phyloP scores from a whole-genome alignment of 345 rosid species.

The Cardamine chenopodiifolia region DNA sequence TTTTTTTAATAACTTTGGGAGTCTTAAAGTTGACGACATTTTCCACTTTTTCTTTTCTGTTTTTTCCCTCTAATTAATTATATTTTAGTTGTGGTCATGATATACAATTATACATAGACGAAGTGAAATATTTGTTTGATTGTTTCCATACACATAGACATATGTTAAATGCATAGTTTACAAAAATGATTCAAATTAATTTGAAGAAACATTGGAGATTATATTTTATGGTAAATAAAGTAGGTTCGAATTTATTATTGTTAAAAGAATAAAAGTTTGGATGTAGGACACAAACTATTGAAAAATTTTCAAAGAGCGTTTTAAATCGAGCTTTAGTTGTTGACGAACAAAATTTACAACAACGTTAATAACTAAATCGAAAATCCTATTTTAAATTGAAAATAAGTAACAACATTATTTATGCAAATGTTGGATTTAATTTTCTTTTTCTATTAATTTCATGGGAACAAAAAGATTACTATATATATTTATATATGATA shows the following conservation, averaged over 20 bases:
- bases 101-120: not conserved
- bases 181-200: not conserved
- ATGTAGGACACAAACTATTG: not conserved
- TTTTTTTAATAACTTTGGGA: constrained; percentile 11
- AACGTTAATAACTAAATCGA: not conserved
- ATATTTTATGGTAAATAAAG: not conserved
- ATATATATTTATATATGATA: not conserved
- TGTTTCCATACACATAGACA: constrained; percentile 11
- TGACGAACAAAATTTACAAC: not conserved
- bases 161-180: not conserved
- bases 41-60: constrained; percentile 8
- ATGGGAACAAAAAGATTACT: not conserved
- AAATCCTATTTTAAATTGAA: not conserved
- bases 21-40: constrained; percentile 39
- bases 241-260: no score
- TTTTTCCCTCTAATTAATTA: not conserved
- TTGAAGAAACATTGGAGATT: not conserved
- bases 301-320: not conserved
- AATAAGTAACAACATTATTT: not conserved
- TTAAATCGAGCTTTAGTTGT: not conserved
- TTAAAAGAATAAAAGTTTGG: not conserved
- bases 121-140: constrained; percentile 6
- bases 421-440: not conserved
- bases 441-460: not conserved
- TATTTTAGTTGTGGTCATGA: not conserved